Evolutionary conservation across 352 stramenopile genomes (phyloP), one percentile per base, ranked within the genome.

Genomic region (Globisporangium okanoganense): DNA sequence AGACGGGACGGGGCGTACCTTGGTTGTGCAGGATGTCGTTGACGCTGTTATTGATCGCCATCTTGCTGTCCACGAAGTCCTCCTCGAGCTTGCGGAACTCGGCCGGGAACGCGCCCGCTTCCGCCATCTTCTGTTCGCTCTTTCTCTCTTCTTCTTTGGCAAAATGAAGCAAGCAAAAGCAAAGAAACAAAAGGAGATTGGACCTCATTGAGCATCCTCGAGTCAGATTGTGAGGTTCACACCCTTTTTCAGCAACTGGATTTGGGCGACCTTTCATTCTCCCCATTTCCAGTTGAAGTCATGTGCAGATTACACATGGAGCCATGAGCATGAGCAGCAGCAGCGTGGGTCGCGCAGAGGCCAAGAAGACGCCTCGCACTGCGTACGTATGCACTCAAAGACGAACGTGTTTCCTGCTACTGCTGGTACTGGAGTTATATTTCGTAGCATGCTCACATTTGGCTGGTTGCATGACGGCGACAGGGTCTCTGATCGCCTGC

Each of bases 61-160:
- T 88, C 70, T 92, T 92, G 70, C 76, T 81, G 44, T 92, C 80
- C 49, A 92, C 77, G 52, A 88, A 92, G 67, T 92, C 80, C 61
- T 87, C 83, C 68, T 90, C 83, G 22, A 90, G 75, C 51, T 76
- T 81, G 54, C 74, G 66, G 62, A 92, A 92, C 63, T 85, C 72
- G 6, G 69, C 61, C 27, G 78, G 78, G 60, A 88, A 73, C 43
- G 72, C 72, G 56, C 56, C 56, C 18, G 38, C 58, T 38, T 55
- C 70, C 57, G 65, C 64, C 68, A 74, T 73, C 53, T 59, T 61
- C 57, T 13, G 44, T 29, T n/a, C n/a, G n/a, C 41, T 45, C 56
- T 43, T 47, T 36, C 8, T 55, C 3, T n/a, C n/a, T 41, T 53
- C 24, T 54, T 40, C 3, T 35, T 36, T 43, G 5, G 43, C 12